Percentiles rank a stretch among this genome's conserved stretches.
phyloP scores from a whole-genome alignment of 23 red algal species.

The Gracilaria vermiculophylla region DNA sequence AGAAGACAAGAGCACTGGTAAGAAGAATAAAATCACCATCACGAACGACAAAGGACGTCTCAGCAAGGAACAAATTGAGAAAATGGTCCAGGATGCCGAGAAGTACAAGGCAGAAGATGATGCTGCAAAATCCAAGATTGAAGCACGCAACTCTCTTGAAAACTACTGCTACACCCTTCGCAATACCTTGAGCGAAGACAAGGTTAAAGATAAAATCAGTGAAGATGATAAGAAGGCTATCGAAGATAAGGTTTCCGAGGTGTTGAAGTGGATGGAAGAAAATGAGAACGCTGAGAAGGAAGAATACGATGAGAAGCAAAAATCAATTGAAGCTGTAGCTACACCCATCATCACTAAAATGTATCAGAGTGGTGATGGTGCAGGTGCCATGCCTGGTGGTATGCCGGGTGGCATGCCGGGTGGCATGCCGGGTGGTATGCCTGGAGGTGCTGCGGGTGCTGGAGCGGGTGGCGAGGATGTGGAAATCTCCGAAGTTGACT shows the following conservation, averaged over 20 bases:
- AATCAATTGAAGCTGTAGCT: conserved; percentile 86
- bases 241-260: conserved; percentile 82
- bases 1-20: conserved; percentile 97
- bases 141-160: conserved; percentile 87
- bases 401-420: conserved; percentile 47
- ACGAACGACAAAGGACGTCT: conserved; percentile 99
- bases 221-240: conserved; percentile 86
- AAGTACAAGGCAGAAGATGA: conserved; percentile 98
- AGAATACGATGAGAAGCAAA: conserved; percentile 90
- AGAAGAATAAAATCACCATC: conserved; percentile 96
- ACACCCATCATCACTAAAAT: conserved; percentile 97
- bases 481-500: conserved; percentile 68
- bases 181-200: conserved; percentile 83
- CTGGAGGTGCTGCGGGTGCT: conserved; percentile 13
- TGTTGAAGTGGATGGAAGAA: conserved; percentile 91
- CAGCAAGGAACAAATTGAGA: conserved; percentile 93
- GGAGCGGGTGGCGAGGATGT: conserved; percentile 38
- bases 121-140: conserved; percentile 73
- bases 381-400: conserved; percentile 75
- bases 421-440: conserved; percentile 39
- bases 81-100: conserved; percentile 99
- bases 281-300: conserved; percentile 88
- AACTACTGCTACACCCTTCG: conserved; percentile 90
- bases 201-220: conserved; percentile 86
- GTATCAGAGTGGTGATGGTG: conserved; percentile 87